Evolutionary conservation across 2,329 filamentous ascomycete genomes (phyloP), one percentile per base, ranked within the genome.

Genomic region (Cadophora malorum): DNA sequence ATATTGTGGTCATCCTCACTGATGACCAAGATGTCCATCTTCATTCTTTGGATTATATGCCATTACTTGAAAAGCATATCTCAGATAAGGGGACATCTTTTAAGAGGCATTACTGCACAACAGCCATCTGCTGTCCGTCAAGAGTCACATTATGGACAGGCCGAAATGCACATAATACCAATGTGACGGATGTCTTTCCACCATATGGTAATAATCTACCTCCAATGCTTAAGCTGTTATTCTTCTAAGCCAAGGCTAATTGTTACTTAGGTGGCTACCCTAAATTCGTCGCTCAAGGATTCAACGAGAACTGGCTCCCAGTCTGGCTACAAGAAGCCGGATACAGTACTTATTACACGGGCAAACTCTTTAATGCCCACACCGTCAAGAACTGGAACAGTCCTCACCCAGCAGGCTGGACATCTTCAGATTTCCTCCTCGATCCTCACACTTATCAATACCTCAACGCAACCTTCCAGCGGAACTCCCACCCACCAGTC

Each of bases 331-430:
- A 91, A 71, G 77, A 85, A 4, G 86, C 85, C 0, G 90, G 89
- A 0, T 92, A 92, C 75, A 86, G 87, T 71, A 92, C 90, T 0
- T 92, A 91, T 74, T 93, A 92, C 73, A 87, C 86, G 0, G 91
- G 89, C n/a, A 93, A 93, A 79, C 81, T 4, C 85, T 90, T 90
- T 79, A 93, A 93, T 71, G 81, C 84, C 0, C 89, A 91, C 63
- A 85, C 81, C 0, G 80, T 85, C 1, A 74, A 82, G 0, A 92
- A 90, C 67, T 92, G 91, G 74, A 79, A 90, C 74, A 80, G 80
- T 0, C 89, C 89, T 0, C 82, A 81, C 52, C 82, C 85, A 0
- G 82, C 81, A 0, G 89, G 89, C 0, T 92, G 87, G 89, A 0
- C 82, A 79, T 82, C 81, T 8, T 86, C 84, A 6, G 84, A 85